Conservation (phyloP, 768 basidiomycete species). For the Mycena indigotica region DNA sequence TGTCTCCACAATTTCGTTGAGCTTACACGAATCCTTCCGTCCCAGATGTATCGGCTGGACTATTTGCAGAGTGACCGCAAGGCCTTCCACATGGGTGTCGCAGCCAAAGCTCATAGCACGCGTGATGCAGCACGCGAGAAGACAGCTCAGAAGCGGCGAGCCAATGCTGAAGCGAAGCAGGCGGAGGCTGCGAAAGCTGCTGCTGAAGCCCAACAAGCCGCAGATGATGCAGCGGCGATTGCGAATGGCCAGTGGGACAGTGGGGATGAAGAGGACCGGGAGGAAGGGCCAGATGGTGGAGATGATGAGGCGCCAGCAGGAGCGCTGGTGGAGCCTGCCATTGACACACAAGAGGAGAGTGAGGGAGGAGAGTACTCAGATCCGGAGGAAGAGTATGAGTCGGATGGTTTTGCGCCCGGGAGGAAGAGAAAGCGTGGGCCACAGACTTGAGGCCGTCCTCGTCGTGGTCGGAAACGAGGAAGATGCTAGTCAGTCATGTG, state of each 20-base stretch:
- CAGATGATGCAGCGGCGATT: not conserved
- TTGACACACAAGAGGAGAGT: no score
- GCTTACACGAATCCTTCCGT: not conserved
- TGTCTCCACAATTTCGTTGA: constrained; percentile 15
- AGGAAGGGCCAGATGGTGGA: no score
- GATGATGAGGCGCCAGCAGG: not conserved
- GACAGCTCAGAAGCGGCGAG: not conserved
- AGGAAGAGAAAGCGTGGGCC: no score
- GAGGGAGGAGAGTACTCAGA: not conserved
- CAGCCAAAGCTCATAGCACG: not conserved
- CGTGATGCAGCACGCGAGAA: not conserved
- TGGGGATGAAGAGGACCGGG: not conserved
- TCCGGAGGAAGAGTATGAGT: no score
- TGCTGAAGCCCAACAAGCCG: not conserved
- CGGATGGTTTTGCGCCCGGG: no score
- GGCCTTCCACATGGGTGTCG: not conserved
- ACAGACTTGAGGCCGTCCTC: no score
- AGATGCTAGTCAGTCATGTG: not conserved
- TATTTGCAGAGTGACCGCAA: not conserved
- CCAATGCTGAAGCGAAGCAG: not conserved
- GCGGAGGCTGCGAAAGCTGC: not conserved
- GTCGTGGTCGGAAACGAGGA: not conserved
- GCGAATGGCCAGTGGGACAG: not conserved
- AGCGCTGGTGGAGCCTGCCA: no score
- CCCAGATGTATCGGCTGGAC: not conserved